A percentile compares a stretch with the other conserved stretches of the same genome.
Evolutionary conservation across 2,329 filamentous ascomycete genomes (phyloP).

Genomic region (Fusarium bactridioides): DNA sequence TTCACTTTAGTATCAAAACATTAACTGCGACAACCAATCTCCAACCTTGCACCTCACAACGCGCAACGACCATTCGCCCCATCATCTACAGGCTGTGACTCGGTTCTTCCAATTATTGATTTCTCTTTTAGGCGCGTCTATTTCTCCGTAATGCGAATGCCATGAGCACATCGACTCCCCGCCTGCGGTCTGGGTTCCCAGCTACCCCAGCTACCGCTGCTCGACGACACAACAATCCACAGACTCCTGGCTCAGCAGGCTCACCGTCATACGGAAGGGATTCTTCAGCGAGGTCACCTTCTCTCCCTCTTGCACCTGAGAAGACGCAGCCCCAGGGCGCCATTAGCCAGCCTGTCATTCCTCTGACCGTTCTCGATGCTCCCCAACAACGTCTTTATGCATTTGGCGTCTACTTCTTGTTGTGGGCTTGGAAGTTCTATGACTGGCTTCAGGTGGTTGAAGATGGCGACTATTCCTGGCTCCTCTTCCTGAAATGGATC

Average conservation of each 20-base stretch:
- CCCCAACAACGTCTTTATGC: conserved; percentile 91
- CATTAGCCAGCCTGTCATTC: conserved; percentile 72
- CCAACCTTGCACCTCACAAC: conserved; percentile 20
- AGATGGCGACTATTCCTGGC: conserved; percentile 86
- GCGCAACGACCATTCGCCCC: conserved; percentile 19
- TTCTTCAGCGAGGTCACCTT: conserved; percentile 43
- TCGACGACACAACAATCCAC: conserved; percentile 45
- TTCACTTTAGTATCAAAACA: conserved; percentile 28
- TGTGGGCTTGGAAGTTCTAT: conserved; percentile 86
- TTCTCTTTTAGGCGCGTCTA: conserved; percentile 21
- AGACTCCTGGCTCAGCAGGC: conserved; percentile 45
- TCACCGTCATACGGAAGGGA: conserved; percentile 44
- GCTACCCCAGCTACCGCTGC: conserved; percentile 69
- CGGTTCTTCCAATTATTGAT: conserved; percentile 23
- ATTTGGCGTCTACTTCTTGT: conserved; percentile 75
- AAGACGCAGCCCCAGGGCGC: conserved; percentile 42
- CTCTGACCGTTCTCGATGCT: conserved; percentile 82
- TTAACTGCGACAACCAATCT: conserved; percentile 13
- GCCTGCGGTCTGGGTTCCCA: conserved; percentile 83
- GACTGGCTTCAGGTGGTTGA: conserved; percentile 83
- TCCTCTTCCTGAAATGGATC: conserved; percentile 93
- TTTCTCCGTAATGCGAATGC: conserved; percentile 72
- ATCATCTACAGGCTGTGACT: conserved; percentile 8
- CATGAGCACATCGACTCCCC: conserved; percentile 81
- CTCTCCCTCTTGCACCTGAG: conserved; percentile 59